Conservation (phyloP, 306 rosid genomes). For the Pyrus pyrifolia region DNA sequence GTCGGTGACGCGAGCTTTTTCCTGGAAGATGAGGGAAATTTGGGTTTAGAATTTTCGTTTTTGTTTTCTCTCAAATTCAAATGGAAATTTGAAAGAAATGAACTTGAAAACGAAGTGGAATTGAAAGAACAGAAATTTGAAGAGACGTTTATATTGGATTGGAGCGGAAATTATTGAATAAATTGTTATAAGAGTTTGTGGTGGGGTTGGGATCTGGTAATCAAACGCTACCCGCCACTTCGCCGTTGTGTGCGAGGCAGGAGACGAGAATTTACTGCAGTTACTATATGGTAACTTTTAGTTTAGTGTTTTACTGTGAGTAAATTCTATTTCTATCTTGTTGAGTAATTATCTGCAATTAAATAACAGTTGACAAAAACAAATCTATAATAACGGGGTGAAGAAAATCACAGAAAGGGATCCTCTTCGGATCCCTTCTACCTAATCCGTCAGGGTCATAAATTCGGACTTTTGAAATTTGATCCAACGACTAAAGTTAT, state of each 20-base stretch:
- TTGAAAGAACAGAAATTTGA: background rate
- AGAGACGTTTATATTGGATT: background rate
- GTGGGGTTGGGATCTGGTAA: background rate
- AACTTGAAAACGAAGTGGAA: background rate
- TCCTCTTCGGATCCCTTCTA: no score
- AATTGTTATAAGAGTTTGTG: background rate
- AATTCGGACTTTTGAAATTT: no score
- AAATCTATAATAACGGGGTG: no score
- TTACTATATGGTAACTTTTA: background rate
- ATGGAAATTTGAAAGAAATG: background rate
- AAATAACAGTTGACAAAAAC: background rate
- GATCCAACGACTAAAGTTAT: no score
- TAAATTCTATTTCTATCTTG: no score
- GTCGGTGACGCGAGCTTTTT: conserved; percentile 24
- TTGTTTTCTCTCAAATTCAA: background rate
- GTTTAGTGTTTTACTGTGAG: background rate
- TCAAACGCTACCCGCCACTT: conserved; percentile 1
- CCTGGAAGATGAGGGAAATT: conserved; percentile 11
- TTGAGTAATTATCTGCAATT: background rate
- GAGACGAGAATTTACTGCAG: background rate
- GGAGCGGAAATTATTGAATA: background rate
- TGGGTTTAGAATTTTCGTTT: background rate
- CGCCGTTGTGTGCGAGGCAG: background rate
- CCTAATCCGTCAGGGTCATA: accelerated
- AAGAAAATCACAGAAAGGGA: no score